Evolutionary conservation across 2,329 filamentous ascomycete genomes (phyloP).

Genomic region (Metarhizium anisopliae): DNA sequence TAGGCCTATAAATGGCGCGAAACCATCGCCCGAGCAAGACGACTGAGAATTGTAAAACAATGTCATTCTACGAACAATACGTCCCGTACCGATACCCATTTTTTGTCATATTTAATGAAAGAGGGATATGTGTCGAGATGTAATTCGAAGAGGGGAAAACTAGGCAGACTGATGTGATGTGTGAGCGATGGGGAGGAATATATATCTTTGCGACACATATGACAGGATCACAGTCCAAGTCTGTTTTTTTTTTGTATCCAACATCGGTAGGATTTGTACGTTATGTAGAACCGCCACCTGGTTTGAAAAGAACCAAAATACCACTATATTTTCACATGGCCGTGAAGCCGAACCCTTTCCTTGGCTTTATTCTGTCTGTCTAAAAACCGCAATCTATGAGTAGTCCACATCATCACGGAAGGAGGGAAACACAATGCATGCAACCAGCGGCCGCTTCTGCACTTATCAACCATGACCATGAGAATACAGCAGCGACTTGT

Average conservation of each 20-base stretch:
- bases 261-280: neutral
- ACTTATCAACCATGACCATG: no score
- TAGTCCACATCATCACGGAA: neutral
- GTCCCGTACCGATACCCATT: neutral
- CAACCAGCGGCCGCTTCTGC: neutral
- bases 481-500: no score
- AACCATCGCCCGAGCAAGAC: neutral
- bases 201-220: neutral
- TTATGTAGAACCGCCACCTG: neutral
- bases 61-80: neutral
- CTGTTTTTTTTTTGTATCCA: neutral
- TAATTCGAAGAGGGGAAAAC: neutral
- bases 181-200: neutral
- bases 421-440: neutral
- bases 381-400: neutral
- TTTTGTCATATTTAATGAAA: neutral
- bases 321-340: neutral
- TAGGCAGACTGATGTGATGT: neutral
- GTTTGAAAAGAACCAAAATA: neutral
- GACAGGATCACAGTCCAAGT: neutral
- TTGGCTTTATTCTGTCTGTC: neutral
- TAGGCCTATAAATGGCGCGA: constrained; percentile 21
- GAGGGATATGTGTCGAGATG: neutral
- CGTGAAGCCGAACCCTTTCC: no score
- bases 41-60: neutral